Percentiles rank a stretch among this genome's conserved stretches.
phyloP scores from a whole-genome alignment of 2,329 filamentous ascomycete species.

The Stachybotrys echinatus region DNA sequence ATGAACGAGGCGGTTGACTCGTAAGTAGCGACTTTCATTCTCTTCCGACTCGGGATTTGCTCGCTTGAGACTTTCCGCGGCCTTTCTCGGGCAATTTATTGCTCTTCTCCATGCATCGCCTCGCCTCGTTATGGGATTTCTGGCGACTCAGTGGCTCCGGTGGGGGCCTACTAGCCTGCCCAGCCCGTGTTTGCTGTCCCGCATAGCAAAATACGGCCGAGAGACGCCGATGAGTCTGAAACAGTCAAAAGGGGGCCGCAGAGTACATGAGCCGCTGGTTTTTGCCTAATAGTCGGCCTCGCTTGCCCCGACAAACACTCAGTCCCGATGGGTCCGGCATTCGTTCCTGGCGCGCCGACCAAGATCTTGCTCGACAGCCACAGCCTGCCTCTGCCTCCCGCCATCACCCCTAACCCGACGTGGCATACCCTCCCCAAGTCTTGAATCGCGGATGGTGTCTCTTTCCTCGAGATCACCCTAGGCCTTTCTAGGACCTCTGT shows the following conservation, averaged over 20 bases:
- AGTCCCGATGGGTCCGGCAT: not conserved
- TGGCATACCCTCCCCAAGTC: not conserved
- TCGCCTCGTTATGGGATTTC: conserved; percentile 7
- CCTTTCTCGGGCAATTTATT: conserved; percentile 19
- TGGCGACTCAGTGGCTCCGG: conserved; percentile 4
- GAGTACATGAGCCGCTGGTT: not conserved
- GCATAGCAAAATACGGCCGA: conserved; percentile 30
- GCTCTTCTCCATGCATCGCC: conserved; percentile 10
- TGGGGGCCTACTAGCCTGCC: conserved; percentile 25
- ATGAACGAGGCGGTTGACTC: conserved; percentile 49
- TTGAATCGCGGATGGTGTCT: not conserved
- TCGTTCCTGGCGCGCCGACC: not conserved
- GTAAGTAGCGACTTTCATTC: conserved; percentile 39
- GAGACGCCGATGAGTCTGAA: conserved; percentile 28
- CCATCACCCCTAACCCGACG: not conserved
- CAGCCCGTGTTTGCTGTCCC: conserved; percentile 19
- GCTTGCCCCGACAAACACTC: not conserved
- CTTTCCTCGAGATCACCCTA: not conserved
- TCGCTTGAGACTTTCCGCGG: conserved; percentile 7
- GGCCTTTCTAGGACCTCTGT: not conserved
- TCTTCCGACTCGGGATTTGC: conserved; percentile 8
- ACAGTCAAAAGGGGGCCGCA: conserved; percentile 17
- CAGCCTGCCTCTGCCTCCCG: not conserved
- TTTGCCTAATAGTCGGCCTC: not conserved
- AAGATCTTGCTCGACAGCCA: not conserved